Evolutionary conservation across 2,329 filamentous ascomycete genomes (phyloP).

Genomic region (Amphichorda felina): DNA sequence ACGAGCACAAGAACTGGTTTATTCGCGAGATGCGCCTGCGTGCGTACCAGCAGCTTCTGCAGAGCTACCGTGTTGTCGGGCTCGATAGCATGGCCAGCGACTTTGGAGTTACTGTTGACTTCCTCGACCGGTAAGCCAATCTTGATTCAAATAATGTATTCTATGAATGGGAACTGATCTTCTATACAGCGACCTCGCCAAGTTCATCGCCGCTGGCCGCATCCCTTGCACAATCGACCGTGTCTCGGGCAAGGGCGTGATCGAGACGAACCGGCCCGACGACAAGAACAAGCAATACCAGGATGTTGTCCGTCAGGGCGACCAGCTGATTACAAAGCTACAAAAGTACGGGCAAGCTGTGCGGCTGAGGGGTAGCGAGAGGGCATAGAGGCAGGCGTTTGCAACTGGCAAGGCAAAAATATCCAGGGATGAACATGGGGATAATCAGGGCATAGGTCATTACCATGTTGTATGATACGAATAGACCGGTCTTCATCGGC

Average conservation of each 20-base stretch:
- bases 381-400: slow-evolving; percentile 43
- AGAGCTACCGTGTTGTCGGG: slow-evolving; percentile 96
- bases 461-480: background rate
- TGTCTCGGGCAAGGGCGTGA: slow-evolving; percentile 89
- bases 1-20: slow-evolving; percentile 95
- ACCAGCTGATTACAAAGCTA: slow-evolving; percentile 95
- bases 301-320: slow-evolving; percentile 93
- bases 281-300: slow-evolving; percentile 99
- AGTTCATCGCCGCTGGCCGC: slow-evolving; percentile 89
- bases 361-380: slow-evolving; percentile 84
- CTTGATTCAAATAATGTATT: too few relatives aligned
- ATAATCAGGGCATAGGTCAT: background rate
- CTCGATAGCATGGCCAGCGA: slow-evolving; percentile 93
- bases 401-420: background rate
- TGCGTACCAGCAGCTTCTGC: slow-evolving; percentile 91
- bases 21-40: slow-evolving; percentile 96
- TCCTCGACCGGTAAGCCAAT: slow-evolving; percentile 75
- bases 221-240: slow-evolving; percentile 97
- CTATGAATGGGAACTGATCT: too few relatives aligned
- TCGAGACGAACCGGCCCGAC: slow-evolving; percentile 94
- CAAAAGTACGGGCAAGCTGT: slow-evolving; percentile 99
- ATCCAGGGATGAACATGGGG: background rate
- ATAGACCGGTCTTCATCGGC: too few relatives aligned
- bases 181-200: slow-evolving; percentile 92
- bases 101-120: slow-evolving; percentile 95